Base-by-base conservation (phyloP, 192 early-diverging fungal species). In the Jimgerdemannia lactiflua region DNA sequence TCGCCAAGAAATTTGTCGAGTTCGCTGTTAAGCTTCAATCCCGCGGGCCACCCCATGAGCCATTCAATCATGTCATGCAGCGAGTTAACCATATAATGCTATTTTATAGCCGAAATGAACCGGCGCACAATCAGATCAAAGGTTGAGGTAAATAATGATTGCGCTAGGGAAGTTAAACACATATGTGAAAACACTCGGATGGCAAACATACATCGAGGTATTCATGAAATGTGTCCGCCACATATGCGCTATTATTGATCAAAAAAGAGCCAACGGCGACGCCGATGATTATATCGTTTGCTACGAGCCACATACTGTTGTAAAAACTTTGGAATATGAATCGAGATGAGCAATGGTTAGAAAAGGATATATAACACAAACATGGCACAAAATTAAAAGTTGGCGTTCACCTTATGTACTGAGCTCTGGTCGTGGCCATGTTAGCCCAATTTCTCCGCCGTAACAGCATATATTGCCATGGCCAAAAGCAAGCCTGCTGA, bases 261-360 rank as follows among this genome's bases (percentile, higher is more conserved):
- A 98, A 74, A 44, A 92, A 88, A 0, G 89, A 87, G 8, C 95
- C 94, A 3, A 97, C 74, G 0, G 93, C 87, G 2, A 95, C 82
- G 0, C 97, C 97, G 70, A 99, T 86, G 67, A 95, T 92, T 6
- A 97, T 87, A 78, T 98, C 97, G 75, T 97, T 94, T 6, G 91
- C 92, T n/a, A 96, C 91, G 29, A 97, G 90, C 96, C 97, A 99
- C 78, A 95, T 90, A 67, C 93, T 95, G 81, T 98, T 99, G 83
- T 95, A 96, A 77, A 99, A 97, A 70, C 94, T 94, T 7, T 44
- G 39, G 43, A 18, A 44, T 19, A 76, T 80, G 59, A 80, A 86
- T 29, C 79, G 80, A 59, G 79, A 79, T 63, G 29, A 29, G 29
- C 29, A 29, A 29, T 77, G 82, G 42, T 79, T 76, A 39, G 75